Conservation (phyloP, 306 rosid species). For the Cercis canadensis region DNA sequence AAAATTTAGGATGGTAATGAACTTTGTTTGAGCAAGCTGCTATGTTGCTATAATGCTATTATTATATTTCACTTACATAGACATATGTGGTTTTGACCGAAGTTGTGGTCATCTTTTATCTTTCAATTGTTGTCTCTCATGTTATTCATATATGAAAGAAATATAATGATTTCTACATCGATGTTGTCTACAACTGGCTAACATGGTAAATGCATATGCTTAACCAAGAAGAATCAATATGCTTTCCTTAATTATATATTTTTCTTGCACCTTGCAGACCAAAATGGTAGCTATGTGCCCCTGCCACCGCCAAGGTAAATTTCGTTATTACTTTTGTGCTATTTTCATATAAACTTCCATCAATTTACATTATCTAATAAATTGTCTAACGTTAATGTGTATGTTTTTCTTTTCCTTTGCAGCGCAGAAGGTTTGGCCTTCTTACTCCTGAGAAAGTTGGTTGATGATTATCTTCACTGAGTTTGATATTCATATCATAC, state of each 20-base stretch:
- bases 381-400: neutral
- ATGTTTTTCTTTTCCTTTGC: constrained; percentile 50
- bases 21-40: no score
- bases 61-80: no score
- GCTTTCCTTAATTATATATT: neutral
- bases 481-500: constrained; percentile 32
- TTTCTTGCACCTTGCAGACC: constrained; percentile 56
- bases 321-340: no score
- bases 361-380: neutral
- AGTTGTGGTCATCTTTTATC: no score
- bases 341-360: no score
- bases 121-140: no score
- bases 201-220: neutral
- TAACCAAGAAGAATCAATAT: neutral
- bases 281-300: constrained; percentile 51
- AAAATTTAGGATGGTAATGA: no score
- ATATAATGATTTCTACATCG: neutral
- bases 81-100: no score
- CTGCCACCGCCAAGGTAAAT: constrained; percentile 14
- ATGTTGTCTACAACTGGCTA: no score
- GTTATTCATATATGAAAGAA: neutral
- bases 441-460: constrained; percentile 38
- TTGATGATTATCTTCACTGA: constrained; percentile 16
- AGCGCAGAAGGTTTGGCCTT: constrained; percentile 56
- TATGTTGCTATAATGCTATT: no score